Percentiles rank a stretch among this genome's conserved stretches.
Conservation (phyloP, 495 filamentous ascomycete species). For the Lichina pygmaea region DNA sequence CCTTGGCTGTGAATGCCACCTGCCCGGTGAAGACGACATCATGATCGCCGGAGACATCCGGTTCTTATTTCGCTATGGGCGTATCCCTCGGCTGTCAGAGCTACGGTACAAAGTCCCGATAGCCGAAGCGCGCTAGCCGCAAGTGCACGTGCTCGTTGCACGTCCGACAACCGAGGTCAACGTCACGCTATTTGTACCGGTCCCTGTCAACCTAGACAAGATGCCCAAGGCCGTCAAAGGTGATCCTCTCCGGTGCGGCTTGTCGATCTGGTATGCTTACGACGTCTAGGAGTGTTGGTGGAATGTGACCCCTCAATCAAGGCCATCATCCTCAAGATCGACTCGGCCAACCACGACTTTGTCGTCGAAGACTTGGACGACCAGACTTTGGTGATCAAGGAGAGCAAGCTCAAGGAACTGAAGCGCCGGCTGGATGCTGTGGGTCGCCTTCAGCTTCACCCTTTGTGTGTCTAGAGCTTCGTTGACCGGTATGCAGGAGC, state of each 20-base stretch:
- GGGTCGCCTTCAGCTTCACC: not conserved
- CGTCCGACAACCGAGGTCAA: no score
- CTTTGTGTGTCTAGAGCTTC: not conserved
- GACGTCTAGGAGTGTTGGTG: conserved; percentile 1
- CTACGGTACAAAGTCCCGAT: not conserved
- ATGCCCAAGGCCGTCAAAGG: conserved; percentile 2
- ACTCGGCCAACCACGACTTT: conserved; percentile 36
- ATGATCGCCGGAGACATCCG: no score
- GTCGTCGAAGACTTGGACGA: conserved; percentile 32
- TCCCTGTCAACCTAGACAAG: no score
- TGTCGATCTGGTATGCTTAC: not conserved
- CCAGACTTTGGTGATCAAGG: conserved; percentile 19
- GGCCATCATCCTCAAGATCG: conserved; percentile 48
- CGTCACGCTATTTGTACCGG: no score
- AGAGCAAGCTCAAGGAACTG: conserved; percentile 30
- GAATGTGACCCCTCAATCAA: conserved; percentile 33
- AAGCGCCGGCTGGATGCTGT: conserved; percentile 36
- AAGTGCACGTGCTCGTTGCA: no score
- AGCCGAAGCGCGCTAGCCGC: not conserved
- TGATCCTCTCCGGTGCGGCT: not conserved
- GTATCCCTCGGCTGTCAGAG: no score
- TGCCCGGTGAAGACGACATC: no score
- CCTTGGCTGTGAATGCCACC: no score
- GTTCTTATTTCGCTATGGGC: no score
- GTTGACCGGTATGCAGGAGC: not conserved